Percentiles rank a stretch among this genome's conserved stretches.
These are phyloP conservation scores for Coelastrella sp. DNA, from an alignment of 139 green algal species.

Conservation along the genomic window DNA sequence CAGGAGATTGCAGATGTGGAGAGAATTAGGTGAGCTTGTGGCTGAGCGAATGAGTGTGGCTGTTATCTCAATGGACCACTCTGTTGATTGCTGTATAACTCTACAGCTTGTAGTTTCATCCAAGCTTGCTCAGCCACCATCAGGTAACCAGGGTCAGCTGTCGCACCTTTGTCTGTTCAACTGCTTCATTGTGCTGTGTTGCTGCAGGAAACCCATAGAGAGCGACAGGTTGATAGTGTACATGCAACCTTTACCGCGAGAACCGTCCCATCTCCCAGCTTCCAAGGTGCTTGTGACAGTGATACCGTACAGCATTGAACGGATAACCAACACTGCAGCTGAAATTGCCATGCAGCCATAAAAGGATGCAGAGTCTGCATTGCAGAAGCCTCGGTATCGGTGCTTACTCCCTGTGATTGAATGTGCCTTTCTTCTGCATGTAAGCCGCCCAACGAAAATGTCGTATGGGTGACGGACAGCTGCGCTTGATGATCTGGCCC, in stretches of 20 bases:
- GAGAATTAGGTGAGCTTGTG: conserved; percentile 21
- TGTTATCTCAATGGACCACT: not conserved
- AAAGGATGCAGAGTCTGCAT: not conserved
- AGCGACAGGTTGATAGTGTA: conserved; percentile 44
- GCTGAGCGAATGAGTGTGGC: not conserved
- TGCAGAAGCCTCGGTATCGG: not conserved
- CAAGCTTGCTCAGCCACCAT: too few species aligned
- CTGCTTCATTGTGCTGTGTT: not conserved
- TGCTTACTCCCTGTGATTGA: too few species aligned
- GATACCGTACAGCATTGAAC: conserved; percentile 16
- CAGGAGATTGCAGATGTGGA: conserved; percentile 39
- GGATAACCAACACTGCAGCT: conserved; percentile 35
- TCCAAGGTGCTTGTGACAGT: conserved; percentile 40
- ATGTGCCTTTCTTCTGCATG: too few species aligned
- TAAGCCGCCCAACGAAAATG: too few species aligned
- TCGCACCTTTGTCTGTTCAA: too few species aligned
- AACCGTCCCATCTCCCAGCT: conserved; percentile 6
- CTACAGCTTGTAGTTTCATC: too few species aligned
- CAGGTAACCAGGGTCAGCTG: too few species aligned
- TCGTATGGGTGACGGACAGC: too few species aligned
- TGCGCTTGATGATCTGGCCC: too few species aligned
- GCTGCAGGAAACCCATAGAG: conserved; percentile 39
- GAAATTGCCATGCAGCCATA: conserved; percentile 38
- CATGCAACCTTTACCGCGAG: conserved; percentile 32
- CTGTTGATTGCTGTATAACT: not conserved